Evolutionary conservation across 148 eudicot genomes (phyloP), one percentile per base, ranked within the genome.

Genomic region (Spergularia bocconei): DNA sequence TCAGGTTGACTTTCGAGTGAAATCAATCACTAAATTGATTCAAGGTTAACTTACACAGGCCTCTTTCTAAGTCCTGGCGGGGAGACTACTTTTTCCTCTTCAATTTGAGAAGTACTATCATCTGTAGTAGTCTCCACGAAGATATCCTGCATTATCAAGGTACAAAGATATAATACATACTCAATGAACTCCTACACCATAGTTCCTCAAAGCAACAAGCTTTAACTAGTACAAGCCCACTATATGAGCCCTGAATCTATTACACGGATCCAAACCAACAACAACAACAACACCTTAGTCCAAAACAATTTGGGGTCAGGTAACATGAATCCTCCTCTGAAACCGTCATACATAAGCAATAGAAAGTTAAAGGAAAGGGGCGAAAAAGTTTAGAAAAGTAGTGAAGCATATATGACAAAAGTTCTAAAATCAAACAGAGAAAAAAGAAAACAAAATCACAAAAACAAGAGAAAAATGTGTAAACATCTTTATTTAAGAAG

Each of bases 11-110:
- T 16, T 63, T 75, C 23, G 1, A 58, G 14, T 44, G 48, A 21
- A 17, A 69, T 2, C 38, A 73, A 41, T 52, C 65, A 59, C 9
- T 48, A 60, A 19, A 19, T 65, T 3, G 57, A 70, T 38, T 44
- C 55, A 50, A 7, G 75, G 73, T 63, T 60, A 54, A 83, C 96
- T 82, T 86, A 93, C 98, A 79, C 89, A 69, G 78, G 41, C 87
- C 98, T 89, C 81, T 90, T 92, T 80, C 98, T 87, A 75, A 92
- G 78, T 71, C 88, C 92, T 70, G 87, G 72, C 51, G 90, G 85
- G 50, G 75, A 80, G 44, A 74, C 61, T 7, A 78, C 83, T 75
- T 75, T 82, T 67, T 85, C 86, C 79, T 78, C 90, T 72, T 72
- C 84, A 58, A 80, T 13, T 77, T 48, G 82, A 57, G 72, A 57